Evolutionary conservation across 371 early-diverging fungal species (phyloP).

Genomic region (Mortierella sp.): DNA sequence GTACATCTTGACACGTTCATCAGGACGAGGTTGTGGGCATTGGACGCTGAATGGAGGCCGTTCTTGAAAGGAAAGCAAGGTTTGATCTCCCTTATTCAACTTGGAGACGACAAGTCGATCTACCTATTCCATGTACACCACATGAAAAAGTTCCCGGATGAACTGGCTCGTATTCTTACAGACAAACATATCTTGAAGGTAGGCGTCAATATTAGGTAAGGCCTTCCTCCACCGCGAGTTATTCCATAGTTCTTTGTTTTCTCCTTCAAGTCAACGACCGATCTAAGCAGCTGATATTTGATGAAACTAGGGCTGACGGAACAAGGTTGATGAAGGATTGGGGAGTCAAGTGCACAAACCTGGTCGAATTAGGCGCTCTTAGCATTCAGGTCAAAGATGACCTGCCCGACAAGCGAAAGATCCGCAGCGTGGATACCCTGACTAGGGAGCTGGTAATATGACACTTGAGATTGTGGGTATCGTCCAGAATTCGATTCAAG

Average conservation of each 20-base stretch:
- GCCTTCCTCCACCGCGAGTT: background rate
- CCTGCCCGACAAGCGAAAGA: constrained; percentile 23
- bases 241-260: background rate
- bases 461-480: background rate
- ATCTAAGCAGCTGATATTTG: too few species aligned
- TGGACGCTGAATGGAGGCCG: constrained; percentile 71
- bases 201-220: constrained; percentile 62
- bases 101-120: constrained; percentile 59
- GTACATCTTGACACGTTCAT: too few species aligned
- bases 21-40: constrained; percentile 57
- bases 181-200: constrained; percentile 57
- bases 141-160: constrained; percentile 61
- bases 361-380: constrained; percentile 61
- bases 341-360: constrained; percentile 59
- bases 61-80: constrained; percentile 51
- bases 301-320: constrained; percentile 59
- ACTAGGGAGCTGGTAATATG: constrained; percentile 58
- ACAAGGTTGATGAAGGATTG: constrained; percentile 61
- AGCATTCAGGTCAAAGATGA: constrained; percentile 44
- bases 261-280: background rate
- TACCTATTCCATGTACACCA: constrained; percentile 60
- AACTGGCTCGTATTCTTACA: constrained; percentile 55
- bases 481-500: too few species aligned
- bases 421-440: constrained; percentile 56
- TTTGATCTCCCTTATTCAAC: constrained; percentile 62